Evolutionary conservation across 1,284 basidiomycete genomes (phyloP), one percentile per base, ranked within the genome.

Genomic region (Cutaneotrichosporon sp.): DNA sequence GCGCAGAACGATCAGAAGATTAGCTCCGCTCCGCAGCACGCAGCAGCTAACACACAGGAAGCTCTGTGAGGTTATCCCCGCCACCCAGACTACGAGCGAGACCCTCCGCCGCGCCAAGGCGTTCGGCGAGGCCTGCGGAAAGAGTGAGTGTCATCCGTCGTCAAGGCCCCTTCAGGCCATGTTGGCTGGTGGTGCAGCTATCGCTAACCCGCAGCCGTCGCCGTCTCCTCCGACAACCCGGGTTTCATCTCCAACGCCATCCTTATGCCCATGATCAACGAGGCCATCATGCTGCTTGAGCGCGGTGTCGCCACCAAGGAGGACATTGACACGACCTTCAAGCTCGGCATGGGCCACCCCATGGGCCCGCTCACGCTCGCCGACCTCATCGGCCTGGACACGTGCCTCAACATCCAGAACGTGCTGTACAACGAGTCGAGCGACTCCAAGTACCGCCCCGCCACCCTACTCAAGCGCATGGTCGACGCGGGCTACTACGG

Each of bases 381-480:
- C 66, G 90, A 92, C 75, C 90, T 92, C 79, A 95, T 97, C 68
- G 93, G 93, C 33, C 86, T 95, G 34, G 92, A 94, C 72, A 93
- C 91, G 7, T 95, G 93, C 75, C 85, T 95, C 34, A 87, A 90
- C 6, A 95, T 95, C 72, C 92, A 95, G 72, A 87, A 91, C 74
- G 94, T 92, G 0, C 84, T 97, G 16, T 90, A 91, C 71, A 84
- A 84, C 61, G 94, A 95, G 64, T 95, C 92, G 13, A 87, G 90
- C 0, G 95, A 98, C 80, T 90, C 90, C n/a, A 97, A 98, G 79
- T 98, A 97, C 79, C 86, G 95, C n/a, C 94, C 95, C 0, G 89
- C 90, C 56, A 85, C 95, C 24, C 83, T 98, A 25, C 84, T 98
- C 11, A 90, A 93, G 69, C 84, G 92, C 36, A 97, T 97, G 95